Conservation (phyloP, 805 yeast species). For the Priceomyces castillae region DNA sequence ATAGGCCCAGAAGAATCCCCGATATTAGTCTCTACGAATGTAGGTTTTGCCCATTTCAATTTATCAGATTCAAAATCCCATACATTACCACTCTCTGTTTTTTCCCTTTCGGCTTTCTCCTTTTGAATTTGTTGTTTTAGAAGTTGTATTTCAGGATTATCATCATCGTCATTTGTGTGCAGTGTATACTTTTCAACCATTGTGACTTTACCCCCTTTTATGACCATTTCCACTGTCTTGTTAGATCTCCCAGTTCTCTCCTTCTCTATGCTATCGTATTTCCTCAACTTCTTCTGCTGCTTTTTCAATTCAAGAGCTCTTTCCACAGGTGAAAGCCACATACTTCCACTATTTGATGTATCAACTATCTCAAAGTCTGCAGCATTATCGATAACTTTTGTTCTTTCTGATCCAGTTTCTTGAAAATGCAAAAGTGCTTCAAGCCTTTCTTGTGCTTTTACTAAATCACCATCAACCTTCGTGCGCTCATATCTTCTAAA, state of each 20-base stretch:
- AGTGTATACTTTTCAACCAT: conserved; percentile 46
- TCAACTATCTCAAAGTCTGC: conserved; percentile 76
- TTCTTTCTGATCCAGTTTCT: conserved; percentile 83
- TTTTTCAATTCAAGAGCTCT: conserved; percentile 82
- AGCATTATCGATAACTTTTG: conserved; percentile 89
- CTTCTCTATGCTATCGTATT: conserved; percentile 56
- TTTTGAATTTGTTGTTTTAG: conserved; percentile 31
- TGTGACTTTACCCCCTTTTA: conserved; percentile 75
- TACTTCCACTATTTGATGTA: conserved; percentile 43
- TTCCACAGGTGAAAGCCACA: conserved; percentile 87
- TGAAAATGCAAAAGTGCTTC: conserved; percentile 78
- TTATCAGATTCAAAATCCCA: conserved; percentile 65
- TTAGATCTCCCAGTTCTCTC: conserved; percentile 71
- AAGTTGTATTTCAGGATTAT: conserved; percentile 33
- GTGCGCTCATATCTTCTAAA: conserved; percentile 37
- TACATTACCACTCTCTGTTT: conserved; percentile 30
- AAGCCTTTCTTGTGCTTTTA: conserved; percentile 69
- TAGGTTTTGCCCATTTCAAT: conserved; percentile 54
- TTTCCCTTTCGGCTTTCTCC: conserved; percentile 26
- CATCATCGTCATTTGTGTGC: conserved; percentile 13
- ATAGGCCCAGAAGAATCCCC: background rate
- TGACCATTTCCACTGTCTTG: conserved; percentile 71
- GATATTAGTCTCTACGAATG: conserved; percentile 25
- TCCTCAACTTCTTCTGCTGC: conserved; percentile 74
- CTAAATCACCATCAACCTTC: conserved; percentile 52